Evolutionary conservation across 2,329 filamentous ascomycete species (phyloP).

Genomic region (Talaromyces sp.): DNA sequence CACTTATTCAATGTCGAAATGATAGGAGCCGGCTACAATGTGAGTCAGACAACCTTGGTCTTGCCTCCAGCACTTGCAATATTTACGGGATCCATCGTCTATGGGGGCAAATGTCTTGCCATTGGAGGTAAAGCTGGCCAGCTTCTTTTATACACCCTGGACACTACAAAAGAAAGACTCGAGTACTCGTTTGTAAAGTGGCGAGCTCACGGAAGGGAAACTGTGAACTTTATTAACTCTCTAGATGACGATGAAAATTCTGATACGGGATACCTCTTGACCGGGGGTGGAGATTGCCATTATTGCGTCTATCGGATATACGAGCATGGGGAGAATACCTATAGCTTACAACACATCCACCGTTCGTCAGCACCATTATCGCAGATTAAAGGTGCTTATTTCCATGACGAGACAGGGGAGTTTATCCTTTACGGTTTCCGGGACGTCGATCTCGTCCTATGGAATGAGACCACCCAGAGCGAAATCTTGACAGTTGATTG

Average conservation of each 20-base stretch:
- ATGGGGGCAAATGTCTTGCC: conserved; percentile 33
- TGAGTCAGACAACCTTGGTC: conserved; percentile 17
- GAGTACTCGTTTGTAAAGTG: conserved; percentile 23
- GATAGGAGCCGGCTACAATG: conserved; percentile 24
- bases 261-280: conserved; percentile 49
- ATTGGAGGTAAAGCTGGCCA: conserved; percentile 55
- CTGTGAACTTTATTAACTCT: conserved; percentile 60
- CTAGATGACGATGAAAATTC: conserved; percentile 15
- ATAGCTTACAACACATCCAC: conserved; percentile 55
- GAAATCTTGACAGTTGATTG: conserved; percentile 71
- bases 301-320: conserved; percentile 58
- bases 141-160: conserved; percentile 45
- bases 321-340: conserved; percentile 8
- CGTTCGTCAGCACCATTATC: conserved; percentile 65
- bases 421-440: conserved; percentile 77
- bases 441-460: conserved; percentile 72
- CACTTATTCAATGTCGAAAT: conserved; percentile 25
- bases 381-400: conserved; percentile 68
- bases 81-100: conserved; percentile 45
- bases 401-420: conserved; percentile 47
- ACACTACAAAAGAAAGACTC: conserved; percentile 16
- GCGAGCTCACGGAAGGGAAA: conserved; percentile 51
- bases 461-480: conserved; percentile 66
- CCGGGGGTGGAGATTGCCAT: conserved; percentile 70
- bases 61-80: conserved; percentile 46